Evolutionary conservation across 208 protist species (phyloP).

Genomic region (Lotmaria passim): DNA sequence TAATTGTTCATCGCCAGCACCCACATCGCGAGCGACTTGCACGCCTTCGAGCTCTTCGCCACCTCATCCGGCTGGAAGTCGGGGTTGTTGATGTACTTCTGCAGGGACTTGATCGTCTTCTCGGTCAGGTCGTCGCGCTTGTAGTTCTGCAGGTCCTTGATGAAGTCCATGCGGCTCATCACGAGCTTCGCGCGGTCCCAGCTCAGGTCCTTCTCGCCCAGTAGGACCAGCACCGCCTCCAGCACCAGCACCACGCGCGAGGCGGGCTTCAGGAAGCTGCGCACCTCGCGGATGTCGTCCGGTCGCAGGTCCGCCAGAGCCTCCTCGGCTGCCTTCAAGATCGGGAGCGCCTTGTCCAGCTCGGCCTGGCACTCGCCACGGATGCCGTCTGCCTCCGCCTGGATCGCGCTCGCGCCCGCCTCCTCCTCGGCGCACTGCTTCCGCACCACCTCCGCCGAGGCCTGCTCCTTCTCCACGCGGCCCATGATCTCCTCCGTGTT

Average conservation of each 20-base stretch:
- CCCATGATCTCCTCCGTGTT: constrained; percentile 94
- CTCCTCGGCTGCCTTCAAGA: constrained; percentile 91
- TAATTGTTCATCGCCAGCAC: constrained; percentile 95
- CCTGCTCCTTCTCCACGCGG: constrained; percentile 91
- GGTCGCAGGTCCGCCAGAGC: constrained; percentile 94
- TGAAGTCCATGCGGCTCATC: constrained; percentile 93
- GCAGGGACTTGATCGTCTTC: constrained; percentile 86
- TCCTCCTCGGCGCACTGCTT: constrained; percentile 89
- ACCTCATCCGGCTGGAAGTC: constrained; percentile 95
- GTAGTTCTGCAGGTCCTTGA: constrained; percentile 93
- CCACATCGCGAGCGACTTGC: constrained; percentile 96
- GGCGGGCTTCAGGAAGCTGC: constrained; percentile 93
- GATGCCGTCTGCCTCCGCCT: constrained; percentile 91
- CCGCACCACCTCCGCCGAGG: constrained; percentile 85
- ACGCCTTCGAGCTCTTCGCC: constrained; percentile 94
- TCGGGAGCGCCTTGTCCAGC: constrained; percentile 95
- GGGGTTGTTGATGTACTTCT: constrained; percentile 94
- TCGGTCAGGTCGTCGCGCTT: constrained; percentile 93
- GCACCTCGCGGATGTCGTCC: constrained; percentile 94
- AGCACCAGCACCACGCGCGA: constrained; percentile 92
- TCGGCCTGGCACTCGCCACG: constrained; percentile 92
- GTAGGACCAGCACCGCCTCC: constrained; percentile 93
- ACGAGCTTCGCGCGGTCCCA: constrained; percentile 94
- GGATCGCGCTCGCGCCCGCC: constrained; percentile 80
- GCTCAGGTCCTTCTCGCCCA: constrained; percentile 92